Base-by-base conservation (phyloP, 2,329 filamentous ascomycete genomes). In the Aspergillus tanneri region DNA sequence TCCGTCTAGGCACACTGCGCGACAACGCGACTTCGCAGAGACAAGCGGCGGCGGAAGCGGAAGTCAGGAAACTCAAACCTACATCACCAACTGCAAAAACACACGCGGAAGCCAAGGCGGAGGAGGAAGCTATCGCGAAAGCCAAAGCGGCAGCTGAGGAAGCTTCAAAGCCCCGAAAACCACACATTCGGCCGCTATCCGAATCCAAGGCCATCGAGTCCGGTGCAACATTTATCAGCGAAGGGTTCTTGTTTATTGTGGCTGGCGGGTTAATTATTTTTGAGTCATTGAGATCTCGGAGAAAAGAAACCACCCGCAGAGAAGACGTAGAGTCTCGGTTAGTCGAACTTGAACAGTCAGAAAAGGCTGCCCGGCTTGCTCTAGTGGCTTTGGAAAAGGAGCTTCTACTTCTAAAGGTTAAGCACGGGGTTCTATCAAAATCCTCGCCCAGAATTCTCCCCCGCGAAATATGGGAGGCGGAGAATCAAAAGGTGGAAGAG, bases 201-300 rank as follows among this genome's bases (percentile, higher is more conserved):
- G 84, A 87, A 62, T 76, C 80, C 10, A 85, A 86, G 58, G 84
- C 84, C 0, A 86, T 87, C 46, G 84, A 87, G 61, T 78, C 80
- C 28, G 84, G 84, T 3, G 84, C 84, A 3, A 86, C 84, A 53
- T 87, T 87, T 59, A 84, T 85, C 40, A 82, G 81, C 24, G 84
- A 87, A 60, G 70, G 80, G 0, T 87, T 87, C 61, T 74, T 87
- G 30, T 86, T 87, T 57, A 58, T 76, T 3, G 84, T 87, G 10
- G 84, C 81, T 1, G 82, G 81, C 5, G 72, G 78, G 0, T 66
- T 86, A 50, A 82, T 87, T 36, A 64, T 86, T 0, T 81, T 81
- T 44, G 84, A 87, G 60, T 77, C 78, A 16, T 82, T 77, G 76
- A 71, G 83, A 46, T 79, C 80, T 23, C 72, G 82, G 43, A 73